Evolutionary conservation across 2,329 filamentous ascomycete species (phyloP).

Genomic region (Calonectria crousiana): DNA sequence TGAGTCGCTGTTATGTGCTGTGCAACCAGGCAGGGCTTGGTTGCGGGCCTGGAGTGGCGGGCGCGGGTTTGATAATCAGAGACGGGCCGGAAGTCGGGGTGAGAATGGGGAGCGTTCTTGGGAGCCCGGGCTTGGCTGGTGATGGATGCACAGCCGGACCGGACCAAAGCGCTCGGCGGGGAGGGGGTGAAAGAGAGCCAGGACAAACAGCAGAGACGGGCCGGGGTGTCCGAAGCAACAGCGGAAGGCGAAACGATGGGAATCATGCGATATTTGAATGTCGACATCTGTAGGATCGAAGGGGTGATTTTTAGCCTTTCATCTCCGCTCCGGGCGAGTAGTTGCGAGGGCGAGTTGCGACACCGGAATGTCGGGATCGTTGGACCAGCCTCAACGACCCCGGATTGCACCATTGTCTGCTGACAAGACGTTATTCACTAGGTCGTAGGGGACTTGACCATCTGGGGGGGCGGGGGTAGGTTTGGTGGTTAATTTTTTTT

Average conservation of each 20-base stretch:
- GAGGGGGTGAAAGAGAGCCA: neutral
- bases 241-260: conserved; percentile 17
- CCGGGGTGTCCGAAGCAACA: conserved; percentile 23
- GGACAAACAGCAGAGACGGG: conserved; percentile 10
- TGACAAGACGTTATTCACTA: conserved; percentile 47
- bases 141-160: conserved; percentile 20
- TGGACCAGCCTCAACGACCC: conserved; percentile 35
- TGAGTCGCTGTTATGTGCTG: conserved; percentile 37
- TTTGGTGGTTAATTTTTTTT: conserved; percentile 24
- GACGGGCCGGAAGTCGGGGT: conserved; percentile 31
- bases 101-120: conserved; percentile 28
- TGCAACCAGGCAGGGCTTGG: conserved; percentile 31
- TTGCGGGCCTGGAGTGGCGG: conserved; percentile 28
- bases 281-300: conserved; percentile 42
- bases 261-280: conserved; percentile 40
- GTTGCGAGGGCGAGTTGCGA: conserved; percentile 11
- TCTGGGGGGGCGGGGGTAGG: conserved; percentile 4
- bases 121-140: conserved; percentile 16
- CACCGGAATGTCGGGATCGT: conserved; percentile 30
- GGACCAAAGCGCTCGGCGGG: conserved; percentile 14
- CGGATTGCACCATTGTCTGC: conserved; percentile 45
- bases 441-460: neutral
- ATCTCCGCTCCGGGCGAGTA: conserved; percentile 11
- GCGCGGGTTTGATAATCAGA: conserved; percentile 30
- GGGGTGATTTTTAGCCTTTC: conserved; percentile 36